Percentiles rank a stretch among this genome's conserved stretches.
phyloP scores from a whole-genome alignment of 768 basidiomycete genomes.

The Royoungia palumana region DNA sequence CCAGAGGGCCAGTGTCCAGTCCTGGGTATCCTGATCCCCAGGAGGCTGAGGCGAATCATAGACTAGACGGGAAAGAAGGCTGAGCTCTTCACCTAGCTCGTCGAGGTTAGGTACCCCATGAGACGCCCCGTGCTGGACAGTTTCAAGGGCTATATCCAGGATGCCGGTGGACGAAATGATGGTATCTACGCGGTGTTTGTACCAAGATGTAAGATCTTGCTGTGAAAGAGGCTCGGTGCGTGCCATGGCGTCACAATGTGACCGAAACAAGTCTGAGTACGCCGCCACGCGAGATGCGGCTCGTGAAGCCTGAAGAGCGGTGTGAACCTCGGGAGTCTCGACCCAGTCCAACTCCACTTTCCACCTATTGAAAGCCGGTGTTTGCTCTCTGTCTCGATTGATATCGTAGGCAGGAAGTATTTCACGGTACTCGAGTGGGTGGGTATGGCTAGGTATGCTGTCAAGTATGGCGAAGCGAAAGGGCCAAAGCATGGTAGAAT shows the following conservation, averaged over 20 bases:
- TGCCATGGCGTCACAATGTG: conserved; percentile 5
- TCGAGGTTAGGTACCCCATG: conserved; percentile 76
- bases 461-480: conserved; percentile 68
- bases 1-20: conserved; percentile 82
- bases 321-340: conserved; percentile 45
- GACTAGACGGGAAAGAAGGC: conserved; percentile 78
- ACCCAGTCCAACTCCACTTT: conserved; percentile 57
- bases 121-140: conserved; percentile 84
- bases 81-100: conserved; percentile 87
- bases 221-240: conserved; percentile 9
- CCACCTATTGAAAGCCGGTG: conserved; percentile 38
- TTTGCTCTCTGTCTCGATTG: conserved; percentile 42
- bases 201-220: conserved; percentile 66
- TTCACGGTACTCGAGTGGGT: conserved; percentile 57
- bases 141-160: conserved; percentile 72
- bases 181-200: conserved; percentile 56
- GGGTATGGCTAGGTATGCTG: conserved; percentile 68
- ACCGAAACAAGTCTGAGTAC: conserved; percentile 11
- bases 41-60: conserved; percentile 66
- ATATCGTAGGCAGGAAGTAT: conserved; percentile 63
- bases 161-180: conserved; percentile 69
- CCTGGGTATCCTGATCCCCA: conserved; percentile 43
- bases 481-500: conserved; percentile 59
- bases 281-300: conserved; percentile 8
- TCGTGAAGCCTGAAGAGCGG: conserved; percentile 36